These are phyloP conservation scores for Zymoseptoria ardabiliae DNA, from an alignment of 2,329 filamentous ascomycete species.

Conservation along the genomic window DNA sequence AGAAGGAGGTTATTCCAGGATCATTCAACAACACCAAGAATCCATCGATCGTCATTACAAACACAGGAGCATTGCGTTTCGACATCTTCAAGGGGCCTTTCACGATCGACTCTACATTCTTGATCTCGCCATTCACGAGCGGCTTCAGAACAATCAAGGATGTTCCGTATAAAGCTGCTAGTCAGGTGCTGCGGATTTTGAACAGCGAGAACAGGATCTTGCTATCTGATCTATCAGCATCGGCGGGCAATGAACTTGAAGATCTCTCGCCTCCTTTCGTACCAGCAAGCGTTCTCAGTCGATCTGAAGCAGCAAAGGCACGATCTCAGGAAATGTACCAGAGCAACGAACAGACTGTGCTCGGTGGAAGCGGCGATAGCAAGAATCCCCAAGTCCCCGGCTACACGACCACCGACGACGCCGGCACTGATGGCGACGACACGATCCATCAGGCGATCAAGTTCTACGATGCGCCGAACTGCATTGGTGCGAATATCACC, in stretches of 20 bases:
- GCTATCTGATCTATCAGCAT: constrained; percentile 20
- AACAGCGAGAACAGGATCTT: constrained; percentile 52
- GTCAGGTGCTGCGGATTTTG: constrained; percentile 54
- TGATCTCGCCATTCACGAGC: constrained; percentile 82
- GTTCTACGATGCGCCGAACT: constrained; percentile 76
- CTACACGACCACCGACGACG: constrained; percentile 85
- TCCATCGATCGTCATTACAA: constrained; percentile 67
- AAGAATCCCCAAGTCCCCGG: constrained; percentile 50
- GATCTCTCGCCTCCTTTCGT: constrained; percentile 11
- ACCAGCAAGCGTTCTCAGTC: constrained; percentile 12
- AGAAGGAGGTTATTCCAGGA: constrained; percentile 64
- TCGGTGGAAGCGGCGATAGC: constrained; percentile 6
- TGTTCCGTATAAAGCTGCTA: constrained; percentile 70
- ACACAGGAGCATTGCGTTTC: constrained; percentile 88
- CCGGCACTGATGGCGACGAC: constrained; percentile 79
- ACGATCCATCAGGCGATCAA: constrained; percentile 69
- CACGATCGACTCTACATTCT: constrained; percentile 77
- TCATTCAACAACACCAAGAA: constrained; percentile 33
- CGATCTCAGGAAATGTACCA: constrained; percentile 1
- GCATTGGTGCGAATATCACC: constrained; percentile 61
- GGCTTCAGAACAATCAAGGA: constrained; percentile 69
- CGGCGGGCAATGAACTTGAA: constrained; percentile 4
- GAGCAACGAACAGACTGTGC: constrained; percentile 6
- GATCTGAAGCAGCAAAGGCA: constrained; percentile 6
- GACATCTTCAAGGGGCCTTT: constrained; percentile 92